Base-by-base conservation (phyloP, 2,329 filamentous ascomycete species). In the Microdochium trichocladiopsis region DNA sequence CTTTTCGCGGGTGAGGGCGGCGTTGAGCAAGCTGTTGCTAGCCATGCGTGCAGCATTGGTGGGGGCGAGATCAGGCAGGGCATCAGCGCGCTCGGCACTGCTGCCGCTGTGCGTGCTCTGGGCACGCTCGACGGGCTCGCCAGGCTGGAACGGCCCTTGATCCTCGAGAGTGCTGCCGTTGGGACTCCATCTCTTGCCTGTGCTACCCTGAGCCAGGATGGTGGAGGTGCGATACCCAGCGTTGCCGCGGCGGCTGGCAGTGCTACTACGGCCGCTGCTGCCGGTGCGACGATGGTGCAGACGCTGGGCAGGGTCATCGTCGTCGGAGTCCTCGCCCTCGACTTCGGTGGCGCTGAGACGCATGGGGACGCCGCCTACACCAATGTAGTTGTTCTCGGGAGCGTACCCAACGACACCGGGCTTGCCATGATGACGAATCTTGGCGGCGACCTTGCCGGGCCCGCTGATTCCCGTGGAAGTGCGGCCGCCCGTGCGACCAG, bases 331-430 rank as follows among this genome's bases (percentile, higher is more conserved):
- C 58, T 86, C 91, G 58, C 89, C 90, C 62, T 95, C 91, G 14
- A 97, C 89, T 69, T 99, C 94, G 50, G 89, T 95, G n/a, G 94
- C 93, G 66, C 90, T 95, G 56, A 99, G 77, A 45, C 94, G 86
- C 70, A 96, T 83, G 2, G 94, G 94, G 37, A 97, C 92, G 51
- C 90, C 91, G 41, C 86, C 82, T 1, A 86, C 81, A 41, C 82
- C 83, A 41, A 83, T 87, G 55, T 90, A 87, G 52, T 93, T 92
- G 53, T 77, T 82, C 47, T 86, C 87, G 2, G 88, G 86, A 10
- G 85, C 84, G 67, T 95, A 96, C 37, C 89, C 86, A 9, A 88
- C 83, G 3, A 90, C 82, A 43, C 84, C 88, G 9, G 84, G 85
- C 66, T 93, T 91, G 57, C 88, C 87, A 66, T 93, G 88, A 66